These are phyloP conservation scores for Lecanicillium sp. DNA, from an alignment of 2,329 filamentous ascomycete species.

Conservation along the genomic window DNA sequence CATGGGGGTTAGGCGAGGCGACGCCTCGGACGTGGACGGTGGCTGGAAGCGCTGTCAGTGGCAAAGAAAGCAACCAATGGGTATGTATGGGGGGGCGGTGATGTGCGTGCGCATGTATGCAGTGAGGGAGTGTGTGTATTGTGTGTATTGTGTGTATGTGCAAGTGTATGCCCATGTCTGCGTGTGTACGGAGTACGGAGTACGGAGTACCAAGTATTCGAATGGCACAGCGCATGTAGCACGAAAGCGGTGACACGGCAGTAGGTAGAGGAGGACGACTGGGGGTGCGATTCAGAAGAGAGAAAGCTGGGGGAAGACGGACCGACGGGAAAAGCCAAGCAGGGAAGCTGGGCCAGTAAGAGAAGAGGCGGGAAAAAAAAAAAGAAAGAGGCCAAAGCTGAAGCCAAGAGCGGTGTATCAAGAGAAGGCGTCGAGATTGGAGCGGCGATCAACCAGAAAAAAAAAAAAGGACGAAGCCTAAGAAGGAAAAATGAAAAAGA, in stretches of 20 bases:
- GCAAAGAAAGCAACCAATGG: slow-evolving; percentile 2
- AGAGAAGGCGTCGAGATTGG: not conserved
- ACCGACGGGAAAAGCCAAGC: slow-evolving; percentile 9
- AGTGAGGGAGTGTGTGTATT: too few species aligned
- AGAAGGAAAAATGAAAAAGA: too few species aligned
- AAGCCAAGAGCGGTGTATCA: slow-evolving; percentile 5
- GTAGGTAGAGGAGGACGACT: not conserved
- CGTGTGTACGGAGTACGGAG: too few species aligned
- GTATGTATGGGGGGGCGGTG: not conserved
- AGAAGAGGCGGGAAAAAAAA: not conserved
- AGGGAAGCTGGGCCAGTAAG: too few species aligned
- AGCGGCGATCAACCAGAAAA: slow-evolving; percentile 6
- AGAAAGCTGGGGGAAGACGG: not conserved
- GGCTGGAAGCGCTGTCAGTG: slow-evolving; percentile 10
- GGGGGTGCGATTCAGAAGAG: not conserved
- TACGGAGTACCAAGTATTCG: too few species aligned
- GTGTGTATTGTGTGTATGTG: too few species aligned
- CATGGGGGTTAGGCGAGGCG: slow-evolving; percentile 11
- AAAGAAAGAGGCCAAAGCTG: not conserved
- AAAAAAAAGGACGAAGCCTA: slow-evolving; percentile 1
- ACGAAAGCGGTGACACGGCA: slow-evolving; percentile 13
- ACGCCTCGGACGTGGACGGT: too few species aligned
- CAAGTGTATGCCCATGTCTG: too few species aligned
- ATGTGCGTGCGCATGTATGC: slow-evolving; percentile 3
- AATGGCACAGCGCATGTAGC: too few species aligned